Evolutionary conservation across 495 filamentous ascomycete genomes (phyloP), one percentile per base, ranked within the genome.

Genomic region (Penicillium paxilli): DNA sequence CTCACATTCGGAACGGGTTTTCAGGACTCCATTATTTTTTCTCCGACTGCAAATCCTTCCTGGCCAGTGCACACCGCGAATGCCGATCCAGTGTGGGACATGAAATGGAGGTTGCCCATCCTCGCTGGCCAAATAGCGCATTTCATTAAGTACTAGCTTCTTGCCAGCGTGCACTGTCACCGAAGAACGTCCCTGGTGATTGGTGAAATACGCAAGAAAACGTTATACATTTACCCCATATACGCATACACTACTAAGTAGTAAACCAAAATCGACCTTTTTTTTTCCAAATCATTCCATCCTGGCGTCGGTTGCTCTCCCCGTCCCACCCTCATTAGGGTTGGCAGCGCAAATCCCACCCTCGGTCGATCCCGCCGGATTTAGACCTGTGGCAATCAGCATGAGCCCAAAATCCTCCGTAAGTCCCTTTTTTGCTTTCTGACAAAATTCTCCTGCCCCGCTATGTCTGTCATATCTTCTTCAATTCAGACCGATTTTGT

Each of bases 401-500:
- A 65, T 63, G 64, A 56, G 50, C 49, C 42, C 58, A 11, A 67
- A 47, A 59, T 46, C 44, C 48, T 54, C 62, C 30, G 64, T 67
- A 52, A 65, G 64, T 51, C 24, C 10, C 19, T 4, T 4, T 30
- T 32, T 52, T 24, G 4, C 16, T 25, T 35, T 30, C 35, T 16
- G 51, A n/a, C 16, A 38, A 38, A 38, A 30, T 56, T 42, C 40
- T 42, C 40, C 40, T 23, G 9, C 40, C 14, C 11, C 37, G 20
- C 23, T 26, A 47, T 56, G 17, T 46, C 16, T 12, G 32, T 23
- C 3, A 20, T 46, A 23, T 44, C 14, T 32, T 16, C 19, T 28
- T 50, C 47, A 32, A 38, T 22, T 17, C 42, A 41, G 23, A 16
- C 21, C 26, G 42, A 21, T 28, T 6, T 30, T 30, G n/a, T 20